phyloP scores from a whole-genome alignment of 805 yeast species.

The Lipomyces starkeyi region DNA sequence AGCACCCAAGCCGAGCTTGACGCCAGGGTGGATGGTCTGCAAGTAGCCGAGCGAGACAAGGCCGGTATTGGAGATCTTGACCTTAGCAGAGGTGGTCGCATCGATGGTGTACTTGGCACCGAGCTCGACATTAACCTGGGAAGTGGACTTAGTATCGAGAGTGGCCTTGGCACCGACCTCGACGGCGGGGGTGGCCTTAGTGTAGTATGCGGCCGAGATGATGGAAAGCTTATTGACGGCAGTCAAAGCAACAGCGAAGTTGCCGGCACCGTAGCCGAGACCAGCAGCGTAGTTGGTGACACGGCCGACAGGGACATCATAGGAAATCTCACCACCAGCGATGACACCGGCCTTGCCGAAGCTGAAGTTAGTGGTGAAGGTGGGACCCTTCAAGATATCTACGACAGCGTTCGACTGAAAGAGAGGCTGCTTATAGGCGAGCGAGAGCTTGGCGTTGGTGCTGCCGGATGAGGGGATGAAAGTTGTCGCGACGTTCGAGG shows the following conservation, averaged over 20 bases:
- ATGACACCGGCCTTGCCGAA: conserved; percentile 96
- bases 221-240: conserved; percentile 86
- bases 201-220: conserved; percentile 95
- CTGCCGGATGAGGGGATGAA: conserved; percentile 80
- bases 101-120: conserved; percentile 95
- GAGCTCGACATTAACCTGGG: conserved; percentile 87
- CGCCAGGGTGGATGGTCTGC: conserved; percentile 95
- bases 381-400: conserved; percentile 93
- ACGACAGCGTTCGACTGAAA: conserved; percentile 94
- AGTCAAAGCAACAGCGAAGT: conserved; percentile 83
- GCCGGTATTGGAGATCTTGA: conserved; percentile 96
- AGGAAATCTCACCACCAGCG: conserved; percentile 96
- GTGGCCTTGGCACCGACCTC: conserved; percentile 99
- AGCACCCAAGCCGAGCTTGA: conserved; percentile 94
- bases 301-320: conserved; percentile 91
- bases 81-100: conserved; percentile 87
- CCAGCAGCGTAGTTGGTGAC: conserved; percentile 94
- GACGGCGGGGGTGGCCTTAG: conserved; percentile 85
- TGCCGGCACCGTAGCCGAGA: conserved; percentile 87
- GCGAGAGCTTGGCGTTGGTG: conserved; percentile 87
- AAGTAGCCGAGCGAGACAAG: conserved; percentile 91
- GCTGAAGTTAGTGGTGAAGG: conserved; percentile 92
- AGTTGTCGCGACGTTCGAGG: conserved; percentile 86
- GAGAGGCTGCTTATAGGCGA: conserved; percentile 89
- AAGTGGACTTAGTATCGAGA: conserved; percentile 83